Conservation (phyloP, 1,284 basidiomycete genomes). For the Malassezia furfur region DNA sequence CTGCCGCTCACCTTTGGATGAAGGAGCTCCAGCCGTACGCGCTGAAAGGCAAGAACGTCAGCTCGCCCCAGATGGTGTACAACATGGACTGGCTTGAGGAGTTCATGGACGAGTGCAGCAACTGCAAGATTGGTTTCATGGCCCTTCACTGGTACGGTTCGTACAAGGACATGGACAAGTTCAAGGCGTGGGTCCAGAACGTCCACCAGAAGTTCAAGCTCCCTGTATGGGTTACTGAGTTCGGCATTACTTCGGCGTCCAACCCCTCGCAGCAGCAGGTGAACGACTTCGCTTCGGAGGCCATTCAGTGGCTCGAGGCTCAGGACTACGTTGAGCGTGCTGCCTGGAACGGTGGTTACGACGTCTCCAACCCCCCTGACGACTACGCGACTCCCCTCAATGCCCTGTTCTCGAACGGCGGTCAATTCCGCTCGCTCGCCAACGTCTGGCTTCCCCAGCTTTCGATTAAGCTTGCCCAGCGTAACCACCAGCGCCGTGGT, state of each 20-base stretch:
- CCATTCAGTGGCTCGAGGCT: constrained; percentile 26
- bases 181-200: constrained; percentile 28
- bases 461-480: neutral
- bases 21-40: constrained; percentile 36
- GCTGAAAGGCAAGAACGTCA: constrained; percentile 32
- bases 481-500: neutral
- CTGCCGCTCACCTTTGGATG: constrained; percentile 32
- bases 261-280: constrained; percentile 24
- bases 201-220: constrained; percentile 24
- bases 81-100: constrained; percentile 37
- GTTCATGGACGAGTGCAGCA: constrained; percentile 33
- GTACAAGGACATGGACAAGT: constrained; percentile 28
- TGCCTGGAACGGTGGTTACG: constrained; percentile 40
- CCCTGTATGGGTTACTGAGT: constrained; percentile 44
- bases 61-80: constrained; percentile 39
- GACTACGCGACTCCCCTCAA: constrained; percentile 28
- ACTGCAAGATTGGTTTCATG: constrained; percentile 34
- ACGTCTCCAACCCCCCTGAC: constrained; percentile 32
- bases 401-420: constrained; percentile 29
- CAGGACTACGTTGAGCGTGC: constrained; percentile 32
- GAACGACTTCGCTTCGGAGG: constrained; percentile 25
- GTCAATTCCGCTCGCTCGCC: neutral
- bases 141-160: constrained; percentile 46
- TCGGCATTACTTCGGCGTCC: constrained; percentile 30
- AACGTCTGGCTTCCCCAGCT: constrained; percentile 1